These are phyloP conservation scores for Zychaea mexicana DNA, from an alignment of 371 early-diverging fungal species.

Conservation along the genomic window DNA sequence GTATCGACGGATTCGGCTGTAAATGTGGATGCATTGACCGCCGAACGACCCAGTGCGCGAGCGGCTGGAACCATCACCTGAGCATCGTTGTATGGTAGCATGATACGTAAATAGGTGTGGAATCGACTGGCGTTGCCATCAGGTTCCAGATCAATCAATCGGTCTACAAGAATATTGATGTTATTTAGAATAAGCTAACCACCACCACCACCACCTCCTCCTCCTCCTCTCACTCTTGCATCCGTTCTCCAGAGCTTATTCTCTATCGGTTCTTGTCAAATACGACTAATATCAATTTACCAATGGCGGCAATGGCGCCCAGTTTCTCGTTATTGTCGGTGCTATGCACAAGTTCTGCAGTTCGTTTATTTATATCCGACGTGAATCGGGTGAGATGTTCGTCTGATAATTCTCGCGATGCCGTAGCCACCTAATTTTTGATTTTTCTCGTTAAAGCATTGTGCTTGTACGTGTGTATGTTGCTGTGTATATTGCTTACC, in stretches of 20 bases:
- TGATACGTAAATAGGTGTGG: constrained; percentile 83
- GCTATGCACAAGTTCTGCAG: constrained; percentile 73
- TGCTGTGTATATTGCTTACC: constrained; percentile 21
- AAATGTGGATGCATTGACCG: constrained; percentile 75
- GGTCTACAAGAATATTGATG: too few species aligned
- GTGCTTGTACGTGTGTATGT: too few species aligned
- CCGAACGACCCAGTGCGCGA: constrained; percentile 81
- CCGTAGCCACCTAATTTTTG: constrained; percentile 60
- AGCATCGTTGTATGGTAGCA: constrained; percentile 83
- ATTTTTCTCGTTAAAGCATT: too few species aligned
- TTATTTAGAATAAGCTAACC: too few species aligned
- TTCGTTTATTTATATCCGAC: constrained; percentile 74
- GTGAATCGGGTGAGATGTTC: constrained; percentile 70
- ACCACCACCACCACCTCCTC: too few species aligned
- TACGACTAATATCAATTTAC: too few species aligned
- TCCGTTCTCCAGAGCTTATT: too few species aligned
- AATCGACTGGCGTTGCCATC: constrained; percentile 90
- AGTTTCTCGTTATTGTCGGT: constrained; percentile 71
- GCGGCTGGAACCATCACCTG: constrained; percentile 86
- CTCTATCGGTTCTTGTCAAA: too few species aligned
- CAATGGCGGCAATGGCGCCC: constrained; percentile 77
- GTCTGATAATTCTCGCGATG: constrained; percentile 69
- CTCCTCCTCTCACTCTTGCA: too few species aligned
- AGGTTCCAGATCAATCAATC: constrained; percentile 82
- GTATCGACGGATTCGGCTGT: constrained; percentile 87